Base-by-base conservation (phyloP, 176 grass and related monocot genomes). In the Panicum miliaceum region DNA sequence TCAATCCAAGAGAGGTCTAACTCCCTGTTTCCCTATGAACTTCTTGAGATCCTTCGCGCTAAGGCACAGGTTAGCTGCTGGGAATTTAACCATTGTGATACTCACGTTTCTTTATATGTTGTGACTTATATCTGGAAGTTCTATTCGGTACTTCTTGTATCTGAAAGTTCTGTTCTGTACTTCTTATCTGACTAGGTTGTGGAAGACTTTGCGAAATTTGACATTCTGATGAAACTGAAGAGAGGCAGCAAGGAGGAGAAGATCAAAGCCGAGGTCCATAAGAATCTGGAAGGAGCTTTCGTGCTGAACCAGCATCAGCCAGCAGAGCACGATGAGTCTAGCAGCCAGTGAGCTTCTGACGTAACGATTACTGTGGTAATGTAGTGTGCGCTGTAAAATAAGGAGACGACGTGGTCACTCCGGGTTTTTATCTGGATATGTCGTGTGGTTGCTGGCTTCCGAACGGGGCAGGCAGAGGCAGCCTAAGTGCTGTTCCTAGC, bases 151-250 rank as follows among this genome's bases (percentile, higher is more conserved):
- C 16, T 6, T 52, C 8, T 6, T 34, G 60, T 51, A n/a, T 5
- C 20, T 64, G 4, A 59, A 15, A 13, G 32, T 32, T 40, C 46
- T 48, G 16, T 81, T 73, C 29, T 32, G 29, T 32, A 32, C 29
- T 32, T 32, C 29, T 70, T n/a, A 20, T 83, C 9, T 72, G 62
- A n/a, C 2, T 63, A 95, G 96, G 89, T 96, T 37, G 82, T 90
- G 59, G 88, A 94, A 61, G 93, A 88, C 45, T 73, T 67, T 7
- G 96, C 83, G 2, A 98, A 94, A 37, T 96, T 94, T 65, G 81
- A 95, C 35, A 85, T 98, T 82, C 83, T 98, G 70, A 80, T 98
- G 77, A 98, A 94, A 86, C 87, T 98, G 29, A 98, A 94, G 88
- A 94, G 91, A 71, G 96, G 96, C 56, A 90, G 12, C 48, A 94